Evolutionary conservation across 352 stramenopile genomes (phyloP).

Genomic region (Elongisporangium prolatum): DNA sequence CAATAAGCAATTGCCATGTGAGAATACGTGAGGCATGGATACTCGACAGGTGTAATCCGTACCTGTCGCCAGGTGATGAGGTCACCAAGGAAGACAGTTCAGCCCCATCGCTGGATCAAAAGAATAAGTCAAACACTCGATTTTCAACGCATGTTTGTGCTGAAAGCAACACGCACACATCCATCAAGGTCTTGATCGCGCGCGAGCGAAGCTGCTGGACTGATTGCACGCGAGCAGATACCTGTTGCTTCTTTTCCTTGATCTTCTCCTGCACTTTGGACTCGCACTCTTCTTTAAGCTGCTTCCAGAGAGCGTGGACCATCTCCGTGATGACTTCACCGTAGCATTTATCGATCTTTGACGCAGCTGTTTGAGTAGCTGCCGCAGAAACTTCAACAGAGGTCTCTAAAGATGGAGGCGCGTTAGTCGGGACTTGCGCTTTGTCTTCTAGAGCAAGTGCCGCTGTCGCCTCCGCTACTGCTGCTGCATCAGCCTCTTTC

Average conservation of each 20-base stretch:
- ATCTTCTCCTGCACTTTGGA: constrained; percentile 61
- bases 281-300: constrained; percentile 51
- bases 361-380: constrained; percentile 1
- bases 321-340: constrained; percentile 68
- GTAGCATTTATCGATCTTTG: constrained; percentile 22
- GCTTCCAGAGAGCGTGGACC: constrained; percentile 61
- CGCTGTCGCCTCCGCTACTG: constrained; percentile 5
- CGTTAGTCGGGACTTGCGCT: constrained; percentile 7
- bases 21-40: neutral
- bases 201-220: constrained; percentile 53
- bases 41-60: neutral
- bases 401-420: constrained; percentile 9
- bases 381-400: constrained; percentile 3
- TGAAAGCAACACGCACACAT: constrained; percentile 37
- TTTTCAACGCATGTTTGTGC: neutral
- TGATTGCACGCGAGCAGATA: constrained; percentile 49
- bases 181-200: constrained; percentile 53
- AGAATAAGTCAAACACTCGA: neutral
- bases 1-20: neutral
- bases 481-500: neutral
- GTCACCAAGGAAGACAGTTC: constrained; percentile 41
- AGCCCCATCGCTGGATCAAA: constrained; percentile 30
- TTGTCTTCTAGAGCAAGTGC: constrained; percentile 13
- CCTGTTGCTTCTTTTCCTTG: constrained; percentile 75
- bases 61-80: constrained; percentile 24